phyloP scores from a whole-genome alignment of 1,139 yeast genomes.

The Trichomonascaceae sp. region DNA sequence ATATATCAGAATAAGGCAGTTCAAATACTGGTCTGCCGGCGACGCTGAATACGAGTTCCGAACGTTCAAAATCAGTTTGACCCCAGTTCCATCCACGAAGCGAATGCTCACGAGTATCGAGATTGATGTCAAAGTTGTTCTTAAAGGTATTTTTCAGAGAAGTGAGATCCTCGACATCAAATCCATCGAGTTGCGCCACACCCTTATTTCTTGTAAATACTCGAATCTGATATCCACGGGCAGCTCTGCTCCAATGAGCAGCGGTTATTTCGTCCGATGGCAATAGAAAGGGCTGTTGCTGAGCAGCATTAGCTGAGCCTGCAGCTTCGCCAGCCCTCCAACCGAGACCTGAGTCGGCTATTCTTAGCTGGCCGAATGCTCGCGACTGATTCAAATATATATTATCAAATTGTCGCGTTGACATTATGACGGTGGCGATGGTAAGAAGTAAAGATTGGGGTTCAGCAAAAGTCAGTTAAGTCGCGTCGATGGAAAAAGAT shows the following conservation, averaged over 20 bases:
- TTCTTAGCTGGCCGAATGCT: conserved; percentile 81
- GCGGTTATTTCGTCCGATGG: conserved; percentile 79
- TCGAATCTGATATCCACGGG: conserved; percentile 84
- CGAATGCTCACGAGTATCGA: conserved; percentile 86
- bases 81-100: conserved; percentile 99
- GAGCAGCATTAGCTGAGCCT: conserved; percentile 47
- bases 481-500: neutral
- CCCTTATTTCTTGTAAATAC: conserved; percentile 86
- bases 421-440: conserved; percentile 13
- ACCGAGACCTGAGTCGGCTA: conserved; percentile 92
- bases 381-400: conserved; percentile 85
- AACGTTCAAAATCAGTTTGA: conserved; percentile 81
- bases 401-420: conserved; percentile 62
- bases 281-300: conserved; percentile 64
- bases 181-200: conserved; percentile 84
- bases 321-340: conserved; percentile 71
- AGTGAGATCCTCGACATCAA: conserved; percentile 74
- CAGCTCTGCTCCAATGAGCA: conserved; percentile 88
- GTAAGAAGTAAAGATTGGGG: conserved; percentile 1
- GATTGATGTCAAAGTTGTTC: conserved; percentile 60
- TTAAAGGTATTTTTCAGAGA: conserved; percentile 79
- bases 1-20: conserved; percentile 72
- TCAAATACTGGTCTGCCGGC: conserved; percentile 90
- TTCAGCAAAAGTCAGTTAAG: neutral
- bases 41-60: conserved; percentile 79